Conservation (phyloP, 2,329 filamentous ascomycete species). For the Alternaria metachromatica region DNA sequence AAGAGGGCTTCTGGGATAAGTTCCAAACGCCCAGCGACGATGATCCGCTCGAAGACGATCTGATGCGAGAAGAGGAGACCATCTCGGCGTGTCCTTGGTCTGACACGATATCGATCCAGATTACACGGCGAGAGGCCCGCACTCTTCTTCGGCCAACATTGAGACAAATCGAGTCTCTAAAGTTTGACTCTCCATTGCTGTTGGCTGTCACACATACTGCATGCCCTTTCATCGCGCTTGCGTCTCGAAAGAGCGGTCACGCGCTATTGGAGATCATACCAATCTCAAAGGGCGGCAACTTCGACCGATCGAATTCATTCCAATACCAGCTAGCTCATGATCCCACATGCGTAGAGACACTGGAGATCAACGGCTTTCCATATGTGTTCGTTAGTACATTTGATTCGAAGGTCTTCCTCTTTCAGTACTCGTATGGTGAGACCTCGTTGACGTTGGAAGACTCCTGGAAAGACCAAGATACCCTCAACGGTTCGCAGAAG, state of each 20-base stretch:
- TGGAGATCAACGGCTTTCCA: constrained; percentile 23
- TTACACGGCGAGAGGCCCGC: constrained; percentile 35
- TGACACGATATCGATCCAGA: constrained; percentile 35
- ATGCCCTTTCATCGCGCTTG: constrained; percentile 26
- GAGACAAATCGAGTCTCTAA: constrained; percentile 17
- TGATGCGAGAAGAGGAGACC: constrained; percentile 42
- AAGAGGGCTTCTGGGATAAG: constrained; percentile 34
- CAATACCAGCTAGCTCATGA: constrained; percentile 32
- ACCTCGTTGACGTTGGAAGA: constrained; percentile 19
- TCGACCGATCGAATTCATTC: constrained; percentile 12
- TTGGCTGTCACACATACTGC: constrained; percentile 25
- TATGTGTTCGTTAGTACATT: constrained; percentile 41
- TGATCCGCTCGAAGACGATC: constrained; percentile 27
- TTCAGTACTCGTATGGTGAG: constrained; percentile 14
- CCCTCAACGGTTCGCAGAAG: constrained; percentile 10
- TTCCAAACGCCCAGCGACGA: constrained; percentile 30
- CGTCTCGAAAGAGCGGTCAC: constrained; percentile 23
- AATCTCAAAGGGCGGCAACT: constrained; percentile 23
- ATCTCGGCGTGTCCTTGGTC: constrained; percentile 35
- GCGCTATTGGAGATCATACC: constrained; percentile 32
- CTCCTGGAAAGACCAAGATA: constrained; percentile 7
- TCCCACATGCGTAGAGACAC: constrained; percentile 43
- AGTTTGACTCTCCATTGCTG: constrained; percentile 27
- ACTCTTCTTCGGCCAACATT: constrained; percentile 31
- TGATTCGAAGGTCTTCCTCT: constrained; percentile 30